Conservation (phyloP, 2,329 filamentous ascomycete species). For the Neofusicoccum sp. region DNA sequence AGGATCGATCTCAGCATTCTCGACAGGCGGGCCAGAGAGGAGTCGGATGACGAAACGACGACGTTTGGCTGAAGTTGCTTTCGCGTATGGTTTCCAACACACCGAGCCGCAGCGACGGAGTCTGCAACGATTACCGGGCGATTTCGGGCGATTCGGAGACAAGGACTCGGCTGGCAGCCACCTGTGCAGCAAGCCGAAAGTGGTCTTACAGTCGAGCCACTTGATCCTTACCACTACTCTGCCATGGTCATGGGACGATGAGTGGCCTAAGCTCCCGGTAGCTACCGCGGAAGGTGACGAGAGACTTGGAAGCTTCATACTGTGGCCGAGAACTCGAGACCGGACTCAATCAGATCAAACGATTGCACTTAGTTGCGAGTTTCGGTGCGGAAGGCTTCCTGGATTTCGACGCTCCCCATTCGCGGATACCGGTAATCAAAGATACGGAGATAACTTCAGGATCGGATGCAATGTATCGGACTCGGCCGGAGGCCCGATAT, state of each 20-base stretch:
- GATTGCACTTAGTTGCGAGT: too few relatives aligned
- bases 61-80: neutral
- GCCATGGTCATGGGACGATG: neutral
- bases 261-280: too few relatives aligned
- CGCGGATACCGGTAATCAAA: too few relatives aligned
- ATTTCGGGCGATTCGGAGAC: neutral
- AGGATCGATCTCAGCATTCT: slow-evolving; percentile 31
- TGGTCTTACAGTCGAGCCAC: neutral
- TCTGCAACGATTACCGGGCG: neutral
- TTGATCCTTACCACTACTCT: neutral
- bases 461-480: too few relatives aligned
- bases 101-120: neutral
- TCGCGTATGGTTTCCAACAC: neutral
- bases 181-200: neutral
- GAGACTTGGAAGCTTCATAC: too few relatives aligned
- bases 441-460: too few relatives aligned
- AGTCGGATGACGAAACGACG: neutral
- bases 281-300: too few relatives aligned
- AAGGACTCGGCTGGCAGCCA: neutral
- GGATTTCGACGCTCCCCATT: too few relatives aligned
- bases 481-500: too few relatives aligned
- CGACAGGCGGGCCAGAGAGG: slow-evolving; percentile 4
- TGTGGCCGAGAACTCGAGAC: too few relatives aligned
- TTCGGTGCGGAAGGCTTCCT: too few relatives aligned
- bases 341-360: too few relatives aligned